These are phyloP conservation scores for Apium graveolens DNA, from an alignment of 129 eudicot genomes.

Conservation along the genomic window DNA sequence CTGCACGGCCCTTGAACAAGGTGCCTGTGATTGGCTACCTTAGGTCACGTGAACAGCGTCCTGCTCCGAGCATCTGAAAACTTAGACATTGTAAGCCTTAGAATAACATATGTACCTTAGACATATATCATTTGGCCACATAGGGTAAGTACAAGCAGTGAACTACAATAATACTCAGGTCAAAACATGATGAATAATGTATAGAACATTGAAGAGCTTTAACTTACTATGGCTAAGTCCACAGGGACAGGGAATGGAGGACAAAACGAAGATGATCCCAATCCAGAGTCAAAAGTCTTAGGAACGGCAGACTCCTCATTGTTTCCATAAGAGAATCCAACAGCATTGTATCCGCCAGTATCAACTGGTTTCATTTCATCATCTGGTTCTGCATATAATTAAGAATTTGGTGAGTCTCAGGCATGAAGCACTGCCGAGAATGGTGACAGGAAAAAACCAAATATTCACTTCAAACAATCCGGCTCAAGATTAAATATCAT, in stretches of 20 bases:
- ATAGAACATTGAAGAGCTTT: conserved; percentile 17
- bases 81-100: conserved; percentile 91
- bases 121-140: conserved; percentile 45
- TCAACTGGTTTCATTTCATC: conserved; percentile 28
- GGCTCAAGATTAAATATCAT: neutral
- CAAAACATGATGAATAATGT: neutral
- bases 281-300: conserved; percentile 35
- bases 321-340: conserved; percentile 68
- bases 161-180: conserved; percentile 20
- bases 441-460: conserved; percentile 6
- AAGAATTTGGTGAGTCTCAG: neutral
- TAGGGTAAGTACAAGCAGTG: conserved; percentile 42
- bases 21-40: conserved; percentile 90
- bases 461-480: neutral
- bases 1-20: conserved; percentile 87
- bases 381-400: conserved; percentile 38
- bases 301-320: conserved; percentile 30
- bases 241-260: conserved; percentile 82
- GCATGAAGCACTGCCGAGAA: neutral
- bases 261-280: conserved; percentile 35
- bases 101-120: conserved; percentile 60
- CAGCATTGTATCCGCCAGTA: conserved; percentile 45
- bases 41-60: conserved; percentile 68
- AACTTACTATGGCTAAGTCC: conserved; percentile 71
- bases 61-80: conserved; percentile 99